Evolutionary conservation across 1,284 basidiomycete genomes (phyloP).

Genomic region (Leucoagaricus sp.): DNA sequence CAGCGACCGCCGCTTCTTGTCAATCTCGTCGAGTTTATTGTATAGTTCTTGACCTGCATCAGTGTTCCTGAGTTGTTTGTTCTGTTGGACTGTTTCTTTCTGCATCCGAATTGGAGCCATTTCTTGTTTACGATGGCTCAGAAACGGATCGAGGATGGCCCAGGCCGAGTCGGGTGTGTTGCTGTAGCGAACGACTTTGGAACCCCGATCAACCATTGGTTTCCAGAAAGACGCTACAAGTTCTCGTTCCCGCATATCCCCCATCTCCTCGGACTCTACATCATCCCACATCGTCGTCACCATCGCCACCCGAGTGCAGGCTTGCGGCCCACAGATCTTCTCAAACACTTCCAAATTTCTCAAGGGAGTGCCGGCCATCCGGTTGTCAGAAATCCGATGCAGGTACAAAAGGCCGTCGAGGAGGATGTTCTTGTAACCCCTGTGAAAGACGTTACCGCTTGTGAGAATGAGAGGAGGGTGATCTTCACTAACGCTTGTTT

Average conservation of each 20-base stretch:
- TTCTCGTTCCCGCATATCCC: conserved; percentile 19
- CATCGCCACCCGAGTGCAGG: conserved; percentile 25
- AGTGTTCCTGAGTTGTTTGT: conserved; percentile 12
- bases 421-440: conserved; percentile 23
- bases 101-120: conserved; percentile 11
- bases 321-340: conserved; percentile 28
- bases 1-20: conserved; percentile 1
- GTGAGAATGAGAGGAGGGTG: background rate
- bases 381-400: conserved; percentile 30
- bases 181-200: background rate
- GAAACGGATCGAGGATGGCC: conserved; percentile 7
- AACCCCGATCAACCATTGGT: conserved; percentile 17
- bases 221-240: conserved; percentile 24
- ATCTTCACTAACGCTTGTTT: conserved; percentile 19
- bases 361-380: conserved; percentile 24
- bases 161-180: conserved; percentile 10
- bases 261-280: conserved; percentile 16
- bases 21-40: conserved; percentile 7
- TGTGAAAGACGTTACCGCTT: conserved; percentile 8
- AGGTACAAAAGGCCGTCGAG: conserved; percentile 31
- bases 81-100: conserved; percentile 10
- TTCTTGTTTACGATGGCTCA: background rate
- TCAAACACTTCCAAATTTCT: conserved; percentile 27
- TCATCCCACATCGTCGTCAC: conserved; percentile 33
- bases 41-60: conserved; percentile 14